Base-by-base conservation (phyloP, 192 early-diverging fungal genomes). In the Backusella parvicylindrica region DNA sequence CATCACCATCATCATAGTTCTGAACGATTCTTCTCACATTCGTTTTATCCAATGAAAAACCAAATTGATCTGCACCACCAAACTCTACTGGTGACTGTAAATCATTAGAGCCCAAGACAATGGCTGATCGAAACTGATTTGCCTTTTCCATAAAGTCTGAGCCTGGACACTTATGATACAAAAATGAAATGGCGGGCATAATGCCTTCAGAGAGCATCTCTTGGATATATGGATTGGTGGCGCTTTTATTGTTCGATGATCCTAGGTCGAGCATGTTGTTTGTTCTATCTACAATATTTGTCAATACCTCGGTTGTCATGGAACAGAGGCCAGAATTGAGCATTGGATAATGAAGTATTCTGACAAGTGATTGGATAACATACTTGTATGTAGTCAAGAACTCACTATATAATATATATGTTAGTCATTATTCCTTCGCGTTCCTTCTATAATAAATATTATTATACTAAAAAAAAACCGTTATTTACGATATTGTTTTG, bases 401-500 rank as follows among this genome's bases (percentile, higher is more conserved):
- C 16, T 31, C 71, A 26, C 77, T 78, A 68, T 68, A 36, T 3
- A 28, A 40, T 2, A 43, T 28, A 70, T 43, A 18, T 12, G 11
- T 60, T 12, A 60, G 21, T 35, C n/a, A 0, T 4, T n/a, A n/a
- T n/a, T n/a, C n/a, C n/a, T n/a, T n/a, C n/a, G n/a, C n/a, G n/a
- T n/a, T n/a, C n/a, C n/a, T n/a, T n/a, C n/a, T n/a, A n/a, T n/a
- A n/a, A n/a, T n/a, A n/a, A n/a, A n/a, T n/a, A n/a, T n/a, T n/a
- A n/a, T n/a, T n/a, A n/a, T n/a, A n/a, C n/a, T n/a, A n/a, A n/a
- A n/a, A n/a, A n/a, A n/a, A n/a, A n/a, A n/a, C n/a, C n/a, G n/a
- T n/a, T 16, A 13, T 12, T 36, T 78, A 78, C 77, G 41, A 63
- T 18, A 78, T 41, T 21, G 28, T 68, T n/a, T 69, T 49, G 47